Evolutionary conservation across 768 basidiomycete species (phyloP).

Genomic region (Neoboletus subvelutipes): DNA sequence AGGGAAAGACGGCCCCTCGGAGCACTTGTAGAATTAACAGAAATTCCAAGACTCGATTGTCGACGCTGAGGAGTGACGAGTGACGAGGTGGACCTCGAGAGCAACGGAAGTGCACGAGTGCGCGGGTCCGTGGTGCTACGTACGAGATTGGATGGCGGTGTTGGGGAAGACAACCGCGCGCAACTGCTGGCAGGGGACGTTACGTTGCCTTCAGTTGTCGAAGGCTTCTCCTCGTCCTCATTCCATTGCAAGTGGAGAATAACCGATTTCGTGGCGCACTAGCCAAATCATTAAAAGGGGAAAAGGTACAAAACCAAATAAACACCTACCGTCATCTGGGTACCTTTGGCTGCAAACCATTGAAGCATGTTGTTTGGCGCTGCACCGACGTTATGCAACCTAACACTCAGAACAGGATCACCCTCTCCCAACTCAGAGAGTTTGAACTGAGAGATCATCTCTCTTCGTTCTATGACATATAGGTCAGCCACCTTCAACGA

Average conservation of each 20-base stretch:
- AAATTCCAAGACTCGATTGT: conserved; percentile 31
- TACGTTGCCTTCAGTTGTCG: conserved; percentile 11
- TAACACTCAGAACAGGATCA: conserved; percentile 65
- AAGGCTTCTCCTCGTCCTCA: conserved; percentile 48
- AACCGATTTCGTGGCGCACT: conserved; percentile 89
- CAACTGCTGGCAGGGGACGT: conserved; percentile 27
- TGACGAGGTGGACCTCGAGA: conserved; percentile 55
- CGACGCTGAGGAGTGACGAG: conserved; percentile 41
- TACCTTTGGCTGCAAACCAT: conserved; percentile 91
- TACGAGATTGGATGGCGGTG: conserved; percentile 21
- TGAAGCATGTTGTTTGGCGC: conserved; percentile 89
- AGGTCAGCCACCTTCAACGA: conserved; percentile 5
- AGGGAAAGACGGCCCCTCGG: conserved; percentile 47
- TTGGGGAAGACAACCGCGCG: conserved; percentile 28
- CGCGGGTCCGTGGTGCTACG: conserved; percentile 32
- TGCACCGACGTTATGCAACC: conserved; percentile 72
- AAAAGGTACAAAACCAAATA: not conserved
- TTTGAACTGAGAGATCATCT: conserved; percentile 93
- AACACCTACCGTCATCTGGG: conserved; percentile 78
- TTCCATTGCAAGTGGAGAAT: conserved; percentile 88
- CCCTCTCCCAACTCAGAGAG: conserved; percentile 71
- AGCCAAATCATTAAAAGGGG: not conserved
- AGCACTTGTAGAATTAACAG: conserved; percentile 35
- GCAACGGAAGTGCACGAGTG: conserved; percentile 48
- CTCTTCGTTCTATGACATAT: conserved; percentile 49